Base-by-base conservation (phyloP, 345 rosid species). In the Ricinus communis region DNA sequence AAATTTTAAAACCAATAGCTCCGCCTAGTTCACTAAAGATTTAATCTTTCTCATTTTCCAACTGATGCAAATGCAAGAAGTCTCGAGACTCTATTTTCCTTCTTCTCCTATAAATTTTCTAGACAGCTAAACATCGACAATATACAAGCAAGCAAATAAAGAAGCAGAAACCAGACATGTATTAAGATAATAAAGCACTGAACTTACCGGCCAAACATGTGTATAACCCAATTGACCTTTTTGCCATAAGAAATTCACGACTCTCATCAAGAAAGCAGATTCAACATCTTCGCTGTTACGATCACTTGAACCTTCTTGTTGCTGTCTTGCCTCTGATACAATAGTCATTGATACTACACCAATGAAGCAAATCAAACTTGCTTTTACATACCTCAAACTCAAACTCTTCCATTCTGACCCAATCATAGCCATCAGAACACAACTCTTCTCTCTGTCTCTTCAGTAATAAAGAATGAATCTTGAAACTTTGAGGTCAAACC, bases 201-300 rank as follows among this genome's bases (percentile, higher is more conserved):
- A 31, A 46, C 63, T 71, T 76, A 79, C 85, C 69, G 85, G 85
- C 85, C 83, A 79, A 60, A 74, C 77, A 65, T 69, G 83, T 10
- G 70, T 74, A 25, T 82, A 82, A 36, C 85, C 83, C 54, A 71
- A 14, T 74, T 18, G 30, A 25, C 75, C 77, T 64, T 69, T 73
- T 41, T 55, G 72, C 81, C 76, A 76, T 15, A 82, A 56, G 70
- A 77, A 79, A 38, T 71, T 61, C 21, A 66, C 14, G 18, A 70
- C 33, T 45, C 19, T 47, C 54, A 5, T 15, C 24, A 40, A 10
- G 52, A 56, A 25, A 6, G 14, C 61, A 60, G 68, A 51, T 58
- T 70, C 68, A 59, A 19, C 46, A 9, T 51, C 36, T 38, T 70
- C 59, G 21, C 36, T 40, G 18, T 27, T 53, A 8, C 47, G 58